Conservation (phyloP, 176 grass and related monocot species). For the Otatea glauca region DNA sequence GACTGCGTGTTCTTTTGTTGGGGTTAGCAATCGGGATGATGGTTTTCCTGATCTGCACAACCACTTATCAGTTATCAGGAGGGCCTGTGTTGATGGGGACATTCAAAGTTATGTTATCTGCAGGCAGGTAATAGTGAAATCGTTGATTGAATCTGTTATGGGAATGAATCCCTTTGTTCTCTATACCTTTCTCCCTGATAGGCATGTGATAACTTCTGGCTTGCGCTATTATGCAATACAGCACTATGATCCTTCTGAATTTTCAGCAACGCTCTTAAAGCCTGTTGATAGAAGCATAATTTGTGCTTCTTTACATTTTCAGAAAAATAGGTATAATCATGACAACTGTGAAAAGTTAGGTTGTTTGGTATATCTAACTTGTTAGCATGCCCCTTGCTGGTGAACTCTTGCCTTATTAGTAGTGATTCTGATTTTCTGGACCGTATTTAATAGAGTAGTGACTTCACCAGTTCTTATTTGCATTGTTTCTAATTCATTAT, state of each 20-base stretch:
- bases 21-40: neutral
- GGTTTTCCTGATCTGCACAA: neutral
- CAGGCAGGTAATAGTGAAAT: neutral
- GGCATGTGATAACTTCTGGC: neutral
- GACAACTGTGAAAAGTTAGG: slow-evolving; percentile 1
- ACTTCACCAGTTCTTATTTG: slow-evolving; percentile 34
- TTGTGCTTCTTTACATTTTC: slow-evolving; percentile 26
- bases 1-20: neutral
- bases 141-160: neutral
- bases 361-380: slow-evolving; percentile 6
- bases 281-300: slow-evolving; percentile 1
- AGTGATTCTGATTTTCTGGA: slow-evolving; percentile 31
- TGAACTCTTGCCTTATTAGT: neutral
- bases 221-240: neutral
- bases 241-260: neutral
- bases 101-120: neutral
- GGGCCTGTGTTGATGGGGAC: neutral
- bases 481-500: slow-evolving; percentile 32
- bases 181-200: neutral
- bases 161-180: neutral
- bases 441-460: slow-evolving; percentile 2
- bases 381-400: slow-evolving; percentile 16
- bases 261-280: slow-evolving; percentile 6
- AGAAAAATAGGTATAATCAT: slow-evolving; percentile 21
- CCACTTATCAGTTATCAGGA: neutral